Conservation (phyloP, 2,329 filamentous ascomycete genomes). For the Rutstroemia sp. region DNA sequence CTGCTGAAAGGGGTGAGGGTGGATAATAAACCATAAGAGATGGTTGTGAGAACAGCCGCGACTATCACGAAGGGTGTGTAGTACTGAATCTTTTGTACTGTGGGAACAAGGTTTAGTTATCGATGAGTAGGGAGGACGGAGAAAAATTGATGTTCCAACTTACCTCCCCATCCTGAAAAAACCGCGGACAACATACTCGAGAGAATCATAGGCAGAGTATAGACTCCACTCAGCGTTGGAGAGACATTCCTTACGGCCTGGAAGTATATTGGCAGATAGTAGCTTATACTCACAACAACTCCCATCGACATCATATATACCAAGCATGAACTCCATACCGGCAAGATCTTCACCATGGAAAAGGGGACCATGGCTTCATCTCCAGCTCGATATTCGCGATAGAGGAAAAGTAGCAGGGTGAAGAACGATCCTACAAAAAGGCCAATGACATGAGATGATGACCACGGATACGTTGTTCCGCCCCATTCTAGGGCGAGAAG, state of each 20-base stretch:
- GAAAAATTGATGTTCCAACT: neutral
- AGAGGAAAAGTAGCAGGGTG: conserved; percentile 17
- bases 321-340: conserved; percentile 6
- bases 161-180: neutral
- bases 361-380: conserved; percentile 22
- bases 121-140: neutral
- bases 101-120: neutral
- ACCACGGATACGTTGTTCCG: conserved; percentile 27
- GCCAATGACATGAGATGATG: conserved; percentile 15
- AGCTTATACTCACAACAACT: conserved; percentile 25
- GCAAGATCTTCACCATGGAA: conserved; percentile 13
- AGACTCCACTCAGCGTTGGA: conserved; percentile 33
- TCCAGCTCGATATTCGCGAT: conserved; percentile 18
- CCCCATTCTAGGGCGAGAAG: conserved; percentile 30
- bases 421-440: conserved; percentile 15
- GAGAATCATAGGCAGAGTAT: conserved; percentile 34
- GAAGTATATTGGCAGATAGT: conserved; percentile 43
- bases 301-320: neutral
- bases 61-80: conserved; percentile 29
- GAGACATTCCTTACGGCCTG: conserved; percentile 36
- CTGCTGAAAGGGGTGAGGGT: conserved; percentile 21
- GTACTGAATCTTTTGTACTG: conserved; percentile 26
- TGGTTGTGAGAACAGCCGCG: conserved; percentile 16
- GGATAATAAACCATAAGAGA: conserved; percentile 29
- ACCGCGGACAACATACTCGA: conserved; percentile 11